Evolutionary conservation across 1,139 yeast genomes (phyloP).

Genomic region (Candida sp.): DNA sequence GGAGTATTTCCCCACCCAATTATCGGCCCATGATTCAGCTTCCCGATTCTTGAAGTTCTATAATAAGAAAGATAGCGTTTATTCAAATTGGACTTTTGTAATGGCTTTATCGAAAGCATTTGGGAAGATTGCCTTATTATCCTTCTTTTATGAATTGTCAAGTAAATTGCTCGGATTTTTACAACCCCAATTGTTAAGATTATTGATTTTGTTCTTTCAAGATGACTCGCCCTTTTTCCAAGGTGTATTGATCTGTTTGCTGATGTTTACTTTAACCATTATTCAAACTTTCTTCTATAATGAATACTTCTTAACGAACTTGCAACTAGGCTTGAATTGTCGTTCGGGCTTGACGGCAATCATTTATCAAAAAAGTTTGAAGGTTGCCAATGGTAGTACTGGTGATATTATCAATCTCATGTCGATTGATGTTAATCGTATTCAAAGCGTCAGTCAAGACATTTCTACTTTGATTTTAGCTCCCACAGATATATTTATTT

Average conservation of each 20-base stretch:
- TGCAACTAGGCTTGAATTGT: slow-evolving; percentile 50
- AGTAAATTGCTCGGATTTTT: slow-evolving; percentile 45
- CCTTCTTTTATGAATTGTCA: slow-evolving; percentile 43
- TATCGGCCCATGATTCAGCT: slow-evolving; percentile 35
- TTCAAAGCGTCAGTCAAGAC: slow-evolving; percentile 17
- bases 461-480: slow-evolving; percentile 22
- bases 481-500: slow-evolving; percentile 22
- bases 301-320: slow-evolving; percentile 48
- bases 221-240: slow-evolving; percentile 40
- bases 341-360: slow-evolving; percentile 55
- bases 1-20: slow-evolving; percentile 40
- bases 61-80: slow-evolving; percentile 16
- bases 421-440: slow-evolving; percentile 27
- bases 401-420: slow-evolving; percentile 34
- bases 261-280: slow-evolving; percentile 48
- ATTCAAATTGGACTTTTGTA: slow-evolving; percentile 30
- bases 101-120: slow-evolving; percentile 44
- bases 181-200: slow-evolving; percentile 56
- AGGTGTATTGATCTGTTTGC: slow-evolving; percentile 49
- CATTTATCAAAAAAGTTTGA: slow-evolving; percentile 27
- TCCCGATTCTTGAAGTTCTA: slow-evolving; percentile 15
- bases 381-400: slow-evolving; percentile 26
- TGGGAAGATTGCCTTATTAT: slow-evolving; percentile 39
- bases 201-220: slow-evolving; percentile 44
- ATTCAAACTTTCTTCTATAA: slow-evolving; percentile 46